Conservation (phyloP, 2,329 filamentous ascomycete species). For the Lachnellula arida region DNA sequence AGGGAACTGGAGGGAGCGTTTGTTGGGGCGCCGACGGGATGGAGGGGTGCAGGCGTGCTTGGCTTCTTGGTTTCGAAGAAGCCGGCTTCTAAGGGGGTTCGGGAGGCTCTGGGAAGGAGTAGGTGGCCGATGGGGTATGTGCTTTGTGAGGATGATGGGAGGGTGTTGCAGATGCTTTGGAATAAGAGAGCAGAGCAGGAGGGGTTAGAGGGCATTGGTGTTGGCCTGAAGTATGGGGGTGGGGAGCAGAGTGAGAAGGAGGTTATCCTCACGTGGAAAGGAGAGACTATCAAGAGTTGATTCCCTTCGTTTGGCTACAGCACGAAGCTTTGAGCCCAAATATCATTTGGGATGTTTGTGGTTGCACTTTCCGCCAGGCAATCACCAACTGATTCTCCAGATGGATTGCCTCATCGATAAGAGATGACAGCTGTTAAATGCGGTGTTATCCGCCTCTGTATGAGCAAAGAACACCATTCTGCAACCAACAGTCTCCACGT, state of each 20-base stretch:
- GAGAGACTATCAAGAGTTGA: conserved; percentile 29
- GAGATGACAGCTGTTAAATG: not conserved
- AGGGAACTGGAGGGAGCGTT: conserved; percentile 81
- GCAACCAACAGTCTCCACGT: not conserved
- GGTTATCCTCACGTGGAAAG: conserved; percentile 49
- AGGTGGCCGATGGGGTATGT: conserved; percentile 68
- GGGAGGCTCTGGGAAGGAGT: conserved; percentile 65
- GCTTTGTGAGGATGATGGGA: conserved; percentile 54
- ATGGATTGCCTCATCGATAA: not conserved
- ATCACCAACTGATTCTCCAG: not conserved
- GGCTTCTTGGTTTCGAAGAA: conserved; percentile 66
- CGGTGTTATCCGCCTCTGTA: not conserved
- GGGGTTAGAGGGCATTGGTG: conserved; percentile 57
- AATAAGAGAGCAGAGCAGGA: conserved; percentile 58
- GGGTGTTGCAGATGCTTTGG: conserved; percentile 66
- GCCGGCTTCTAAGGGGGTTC: conserved; percentile 72
- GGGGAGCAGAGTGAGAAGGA: conserved; percentile 32
- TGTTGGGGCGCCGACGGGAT: conserved; percentile 65
- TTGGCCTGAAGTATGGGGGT: conserved; percentile 41
- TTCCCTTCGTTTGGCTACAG: not conserved
- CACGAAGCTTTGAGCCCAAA: not conserved
- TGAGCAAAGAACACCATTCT: not conserved
- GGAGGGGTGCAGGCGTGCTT: conserved; percentile 60
- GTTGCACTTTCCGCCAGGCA: not conserved
- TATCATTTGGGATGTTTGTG: not conserved